Percentiles rank a stretch among this genome's conserved stretches.
Conservation (phyloP, 768 basidiomycete genomes). For the Gloeophyllum trabeum region DNA sequence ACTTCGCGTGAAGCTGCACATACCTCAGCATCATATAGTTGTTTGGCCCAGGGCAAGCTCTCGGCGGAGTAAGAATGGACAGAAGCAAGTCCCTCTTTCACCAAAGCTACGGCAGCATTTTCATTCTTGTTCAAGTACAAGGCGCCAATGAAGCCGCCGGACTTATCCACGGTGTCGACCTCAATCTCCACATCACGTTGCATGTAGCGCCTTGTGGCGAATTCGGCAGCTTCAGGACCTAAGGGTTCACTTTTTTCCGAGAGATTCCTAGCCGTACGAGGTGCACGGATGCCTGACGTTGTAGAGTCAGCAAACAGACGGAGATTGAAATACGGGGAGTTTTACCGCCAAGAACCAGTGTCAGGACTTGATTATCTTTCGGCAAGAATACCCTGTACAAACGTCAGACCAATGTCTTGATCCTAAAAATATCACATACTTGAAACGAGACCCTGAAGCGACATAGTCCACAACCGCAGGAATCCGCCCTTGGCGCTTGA, state of each 20-base stretch:
- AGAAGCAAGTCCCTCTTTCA: conserved; percentile 77
- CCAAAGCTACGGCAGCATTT: conserved; percentile 78
- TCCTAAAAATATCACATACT: conserved; percentile 32
- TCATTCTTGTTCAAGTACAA: conserved; percentile 79
- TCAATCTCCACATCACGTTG: conserved; percentile 94
- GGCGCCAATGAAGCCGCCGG: conserved; percentile 89
- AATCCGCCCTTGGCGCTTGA: conserved; percentile 82
- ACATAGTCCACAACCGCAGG: conserved; percentile 89
- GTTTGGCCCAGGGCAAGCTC: conserved; percentile 63
- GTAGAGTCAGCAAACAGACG: not conserved
- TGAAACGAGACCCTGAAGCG: conserved; percentile 91
- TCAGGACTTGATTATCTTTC: conserved; percentile 88
- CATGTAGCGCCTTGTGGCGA: conserved; percentile 71
- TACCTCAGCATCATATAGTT: conserved; percentile 80
- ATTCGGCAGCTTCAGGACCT: conserved; percentile 75
- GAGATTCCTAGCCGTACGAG: conserved; percentile 68
- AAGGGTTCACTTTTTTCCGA: conserved; percentile 87
- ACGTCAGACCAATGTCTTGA: conserved; percentile 2
- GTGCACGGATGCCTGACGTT: conserved; percentile 72
- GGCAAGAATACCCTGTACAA: conserved; percentile 61
- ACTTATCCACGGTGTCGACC: conserved; percentile 84
- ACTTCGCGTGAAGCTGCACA: too few relatives aligned
- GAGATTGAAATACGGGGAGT: not conserved
- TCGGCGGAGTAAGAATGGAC: conserved; percentile 89
- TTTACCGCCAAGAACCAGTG: conserved; percentile 80